Conservation (phyloP, 768 basidiomycete genomes). For the Podaxis sp. region DNA sequence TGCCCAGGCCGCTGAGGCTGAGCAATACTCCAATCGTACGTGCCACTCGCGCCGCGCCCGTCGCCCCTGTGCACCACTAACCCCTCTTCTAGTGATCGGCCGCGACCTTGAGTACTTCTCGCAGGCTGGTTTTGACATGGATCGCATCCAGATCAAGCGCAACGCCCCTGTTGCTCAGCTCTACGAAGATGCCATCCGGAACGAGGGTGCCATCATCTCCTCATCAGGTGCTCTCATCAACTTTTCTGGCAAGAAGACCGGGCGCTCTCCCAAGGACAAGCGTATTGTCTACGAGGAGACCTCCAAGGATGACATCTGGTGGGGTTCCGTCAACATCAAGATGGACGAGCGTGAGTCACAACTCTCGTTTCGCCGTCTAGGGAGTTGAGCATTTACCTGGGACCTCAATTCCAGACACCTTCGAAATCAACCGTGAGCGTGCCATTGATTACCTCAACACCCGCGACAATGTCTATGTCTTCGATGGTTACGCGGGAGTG, state of each 20-base stretch:
- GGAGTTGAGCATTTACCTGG: constrained; percentile 8
- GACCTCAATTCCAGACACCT: constrained; percentile 67
- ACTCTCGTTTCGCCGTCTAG: neutral
- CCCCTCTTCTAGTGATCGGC: constrained; percentile 68
- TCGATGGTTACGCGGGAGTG: constrained; percentile 92
- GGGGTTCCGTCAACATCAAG: constrained; percentile 99
- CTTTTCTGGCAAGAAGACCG: constrained; percentile 99
- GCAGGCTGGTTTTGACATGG: constrained; percentile 99
- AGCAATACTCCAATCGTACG: constrained; percentile 59
- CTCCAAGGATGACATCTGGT: constrained; percentile 97
- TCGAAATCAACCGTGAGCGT: constrained; percentile 98
- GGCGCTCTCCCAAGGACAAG: constrained; percentile 97
- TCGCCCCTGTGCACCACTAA: constrained; percentile 9
- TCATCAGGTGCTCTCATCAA: constrained; percentile 97
- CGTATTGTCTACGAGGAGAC: constrained; percentile 98
- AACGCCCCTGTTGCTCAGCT: constrained; percentile 88
- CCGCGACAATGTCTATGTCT: constrained; percentile 96
- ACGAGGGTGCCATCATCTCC: constrained; percentile 98
- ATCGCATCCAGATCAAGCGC: constrained; percentile 93
- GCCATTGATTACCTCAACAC: constrained; percentile 99
- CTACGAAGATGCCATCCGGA: constrained; percentile 97
- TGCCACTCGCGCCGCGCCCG: constrained; percentile 16
- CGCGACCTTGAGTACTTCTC: constrained; percentile 97
- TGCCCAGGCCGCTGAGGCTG: constrained; percentile 70
- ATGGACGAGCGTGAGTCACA: constrained; percentile 84